Evolutionary conservation across 305 asterid species (phyloP).

Genomic region (Plantago coronopus): DNA sequence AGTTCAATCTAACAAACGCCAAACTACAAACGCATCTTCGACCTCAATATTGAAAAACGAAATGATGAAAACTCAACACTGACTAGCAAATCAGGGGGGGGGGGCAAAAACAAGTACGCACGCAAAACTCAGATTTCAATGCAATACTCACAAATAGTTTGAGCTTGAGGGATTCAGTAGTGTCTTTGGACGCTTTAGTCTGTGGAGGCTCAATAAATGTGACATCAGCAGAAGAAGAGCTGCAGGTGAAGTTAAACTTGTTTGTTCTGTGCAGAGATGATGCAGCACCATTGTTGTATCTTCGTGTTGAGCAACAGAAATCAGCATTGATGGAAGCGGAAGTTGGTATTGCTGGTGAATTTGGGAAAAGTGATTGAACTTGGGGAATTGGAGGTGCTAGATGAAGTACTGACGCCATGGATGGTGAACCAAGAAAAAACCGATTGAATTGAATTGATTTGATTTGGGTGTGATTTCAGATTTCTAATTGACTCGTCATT

Average conservation of each 20-base stretch:
- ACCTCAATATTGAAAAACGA: no score
- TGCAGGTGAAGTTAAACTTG: conserved; percentile 9
- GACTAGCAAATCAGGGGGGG: no score
- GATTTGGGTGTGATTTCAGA: no score
- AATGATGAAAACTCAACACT: no score
- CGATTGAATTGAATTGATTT: no score
- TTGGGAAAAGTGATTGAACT: conserved; percentile 24
- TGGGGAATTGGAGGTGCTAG: conserved; percentile 35
- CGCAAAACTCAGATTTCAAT: no score
- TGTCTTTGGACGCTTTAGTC: conserved; percentile 25
- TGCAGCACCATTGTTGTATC: background rate
- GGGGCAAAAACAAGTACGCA: no score
- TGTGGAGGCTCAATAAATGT: conserved; percentile 32
- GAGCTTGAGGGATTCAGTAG: conserved; percentile 47
- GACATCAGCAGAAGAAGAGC: conserved; percentile 33
- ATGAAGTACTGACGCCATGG: conserved; percentile 25
- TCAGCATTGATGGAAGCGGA: conserved; percentile 18
- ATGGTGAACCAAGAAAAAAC: no score
- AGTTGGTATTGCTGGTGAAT: conserved; percentile 2
- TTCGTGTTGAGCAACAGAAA: background rate
- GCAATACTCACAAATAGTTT: conserved; percentile 50
- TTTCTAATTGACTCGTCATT: no score
- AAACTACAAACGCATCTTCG: no score
- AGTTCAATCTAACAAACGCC: no score
- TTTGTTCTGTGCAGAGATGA: conserved; percentile 13